Conservation (phyloP, 228 moss, liverwort and hornwort genomes). For the Sphagnum fallax region DNA sequence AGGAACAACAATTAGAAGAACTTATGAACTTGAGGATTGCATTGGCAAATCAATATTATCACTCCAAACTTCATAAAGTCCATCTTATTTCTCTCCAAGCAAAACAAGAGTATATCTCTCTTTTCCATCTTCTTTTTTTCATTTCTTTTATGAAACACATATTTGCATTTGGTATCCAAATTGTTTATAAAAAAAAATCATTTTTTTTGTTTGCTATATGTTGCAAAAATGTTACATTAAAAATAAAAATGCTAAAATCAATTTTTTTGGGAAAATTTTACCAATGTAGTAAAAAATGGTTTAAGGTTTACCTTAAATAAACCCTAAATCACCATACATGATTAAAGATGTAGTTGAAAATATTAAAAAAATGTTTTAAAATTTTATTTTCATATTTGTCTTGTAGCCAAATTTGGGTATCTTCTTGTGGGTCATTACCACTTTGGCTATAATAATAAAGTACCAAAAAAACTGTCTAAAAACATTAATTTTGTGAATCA, state of each 20-base stretch:
- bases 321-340: no score
- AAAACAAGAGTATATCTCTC: not conserved
- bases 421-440: no score
- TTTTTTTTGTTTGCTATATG: not conserved
- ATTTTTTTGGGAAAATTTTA: not conserved
- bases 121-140: not conserved
- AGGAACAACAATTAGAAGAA: not conserved
- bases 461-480: no score
- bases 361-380: no score
- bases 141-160: no score
- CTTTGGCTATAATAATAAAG: no score
- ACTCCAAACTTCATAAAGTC: not conserved
- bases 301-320: no score
- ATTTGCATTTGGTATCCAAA: not conserved
- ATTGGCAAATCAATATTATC: not conserved
- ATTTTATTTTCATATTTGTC: no score
- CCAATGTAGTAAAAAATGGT: no score
- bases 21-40: not conserved
- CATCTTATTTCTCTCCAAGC: not conserved
- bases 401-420: no score
- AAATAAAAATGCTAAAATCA: not conserved
- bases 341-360: no score
- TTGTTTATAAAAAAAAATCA: not conserved
- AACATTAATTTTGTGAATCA: no score
- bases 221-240: not conserved